phyloP scores from a whole-genome alignment of 2,329 filamentous ascomycete species.

The Ustilaginoidea virens region DNA sequence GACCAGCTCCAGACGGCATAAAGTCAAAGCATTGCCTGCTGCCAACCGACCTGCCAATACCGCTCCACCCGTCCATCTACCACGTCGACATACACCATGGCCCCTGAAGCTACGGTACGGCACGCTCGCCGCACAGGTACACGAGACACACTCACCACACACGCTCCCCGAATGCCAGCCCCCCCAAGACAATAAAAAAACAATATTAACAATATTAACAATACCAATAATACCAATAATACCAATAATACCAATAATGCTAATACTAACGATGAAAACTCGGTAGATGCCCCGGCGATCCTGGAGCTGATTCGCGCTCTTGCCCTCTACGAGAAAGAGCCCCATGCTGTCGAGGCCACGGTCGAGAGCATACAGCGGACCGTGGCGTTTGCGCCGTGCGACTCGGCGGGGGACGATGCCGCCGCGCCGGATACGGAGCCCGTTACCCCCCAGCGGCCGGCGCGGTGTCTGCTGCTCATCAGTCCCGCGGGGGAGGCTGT shows the following conservation, averaged over 20 bases:
- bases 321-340: slow-evolving; percentile 73
- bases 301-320: slow-evolving; percentile 70
- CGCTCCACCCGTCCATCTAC: no score
- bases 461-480: slow-evolving; percentile 59
- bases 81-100: slow-evolving; percentile 1
- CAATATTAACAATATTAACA: no score
- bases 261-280: no score
- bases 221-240: no score
- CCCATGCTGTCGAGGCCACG: slow-evolving; percentile 62
- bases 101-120: slow-evolving; percentile 7
- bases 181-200: no score
- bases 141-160: slow-evolving; percentile 2
- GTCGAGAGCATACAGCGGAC: slow-evolving; percentile 55
- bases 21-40: no score
- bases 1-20: no score
- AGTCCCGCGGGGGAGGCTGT: slow-evolving; percentile 32
- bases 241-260: no score
- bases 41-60: background rate
- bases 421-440: slow-evolving; percentile 31
- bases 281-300: slow-evolving; percentile 79
- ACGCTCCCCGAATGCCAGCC: no score
- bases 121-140: slow-evolving; percentile 46
- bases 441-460: slow-evolving; percentile 42
- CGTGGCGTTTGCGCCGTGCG: slow-evolving; percentile 56
- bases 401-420: slow-evolving; percentile 22